phyloP scores from a whole-genome alignment of 352 stramenopile genomes.

The Salisapilia sapeloensis region DNA sequence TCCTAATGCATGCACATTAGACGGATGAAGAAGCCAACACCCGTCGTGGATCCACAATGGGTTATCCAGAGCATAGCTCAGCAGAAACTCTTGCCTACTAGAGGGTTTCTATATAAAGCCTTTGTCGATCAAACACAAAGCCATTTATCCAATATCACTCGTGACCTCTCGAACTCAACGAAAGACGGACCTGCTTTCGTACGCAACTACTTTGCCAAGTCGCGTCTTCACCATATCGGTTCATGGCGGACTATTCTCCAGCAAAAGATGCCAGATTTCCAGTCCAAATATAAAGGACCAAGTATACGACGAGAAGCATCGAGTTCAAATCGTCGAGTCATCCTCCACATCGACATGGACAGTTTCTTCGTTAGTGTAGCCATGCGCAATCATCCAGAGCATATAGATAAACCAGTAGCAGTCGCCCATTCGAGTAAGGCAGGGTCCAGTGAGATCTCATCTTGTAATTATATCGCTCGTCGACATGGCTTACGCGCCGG shows the following conservation, averaged over 20 bases:
- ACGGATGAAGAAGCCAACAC: constrained; percentile 31
- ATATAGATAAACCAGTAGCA: constrained; percentile 66
- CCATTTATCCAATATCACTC: constrained; percentile 9
- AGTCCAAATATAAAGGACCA: constrained; percentile 34
- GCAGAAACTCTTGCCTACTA: constrained; percentile 43
- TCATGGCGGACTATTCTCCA: constrained; percentile 65
- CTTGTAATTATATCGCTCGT: constrained; percentile 90
- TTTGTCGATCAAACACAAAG: constrained; percentile 58
- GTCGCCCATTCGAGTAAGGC: constrained; percentile 78
- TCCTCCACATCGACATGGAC: constrained; percentile 96
- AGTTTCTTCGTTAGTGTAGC: constrained; percentile 93
- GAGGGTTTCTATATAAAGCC: constrained; percentile 73
- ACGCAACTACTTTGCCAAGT: constrained; percentile 71
- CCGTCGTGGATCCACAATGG: constrained; percentile 83
- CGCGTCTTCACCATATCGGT: constrained; percentile 70
- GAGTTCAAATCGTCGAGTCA: constrained; percentile 43
- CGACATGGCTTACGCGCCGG: constrained; percentile 82
- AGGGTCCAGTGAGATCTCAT: constrained; percentile 85
- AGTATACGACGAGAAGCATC: constrained; percentile 11
- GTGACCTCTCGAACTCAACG: constrained; percentile 33
- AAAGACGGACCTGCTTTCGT: constrained; percentile 59
- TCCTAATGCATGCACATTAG: constrained; percentile 7
- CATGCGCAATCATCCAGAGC: constrained; percentile 61
- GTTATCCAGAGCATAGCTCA: constrained; percentile 81
- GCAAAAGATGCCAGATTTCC: constrained; percentile 37